Conservation (phyloP, 305 asterid genomes). For the Coffea humblotiana region DNA sequence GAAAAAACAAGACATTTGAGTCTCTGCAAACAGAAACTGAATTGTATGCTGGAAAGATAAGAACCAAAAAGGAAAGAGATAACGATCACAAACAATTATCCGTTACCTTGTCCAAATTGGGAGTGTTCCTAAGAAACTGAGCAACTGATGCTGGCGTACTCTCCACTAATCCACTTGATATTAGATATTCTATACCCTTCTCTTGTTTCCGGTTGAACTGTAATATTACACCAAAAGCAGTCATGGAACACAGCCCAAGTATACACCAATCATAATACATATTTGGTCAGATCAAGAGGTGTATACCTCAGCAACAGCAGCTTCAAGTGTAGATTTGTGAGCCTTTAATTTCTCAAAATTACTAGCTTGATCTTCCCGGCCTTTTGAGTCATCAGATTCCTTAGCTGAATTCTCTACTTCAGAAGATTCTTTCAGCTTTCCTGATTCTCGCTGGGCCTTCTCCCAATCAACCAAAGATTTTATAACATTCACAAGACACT, state of each 20-base stretch:
- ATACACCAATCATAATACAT: slow-evolving; percentile 5
- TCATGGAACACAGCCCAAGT: slow-evolving; percentile 22
- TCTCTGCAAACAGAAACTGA: slow-evolving; percentile 19
- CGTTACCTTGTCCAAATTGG: slow-evolving; percentile 86
- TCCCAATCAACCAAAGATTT: slow-evolving; percentile 93
- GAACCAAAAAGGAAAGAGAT: background rate
- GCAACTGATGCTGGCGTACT: slow-evolving; percentile 86
- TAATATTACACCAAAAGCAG: slow-evolving; percentile 30
- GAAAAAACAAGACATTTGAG: slow-evolving; percentile 35
- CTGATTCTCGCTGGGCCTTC: slow-evolving; percentile 67
- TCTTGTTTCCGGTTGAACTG: slow-evolving; percentile 93
- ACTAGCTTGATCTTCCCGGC: slow-evolving; percentile 71
- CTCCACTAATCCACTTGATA: slow-evolving; percentile 87
- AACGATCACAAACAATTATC: background rate
- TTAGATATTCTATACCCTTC: slow-evolving; percentile 71
- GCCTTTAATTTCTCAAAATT: slow-evolving; percentile 98
- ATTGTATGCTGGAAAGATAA: slow-evolving; percentile 26
- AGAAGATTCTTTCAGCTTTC: slow-evolving; percentile 52
- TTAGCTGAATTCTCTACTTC: slow-evolving; percentile 56
- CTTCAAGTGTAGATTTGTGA: slow-evolving; percentile 94
- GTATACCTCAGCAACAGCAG: slow-evolving; percentile 89
- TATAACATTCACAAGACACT: slow-evolving; percentile 90
- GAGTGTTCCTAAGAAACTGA: slow-evolving; percentile 83
- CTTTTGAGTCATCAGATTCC: slow-evolving; percentile 56
- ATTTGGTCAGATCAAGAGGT: background rate